A percentile compares a stretch with the other conserved stretches of the same genome.
phyloP scores from a whole-genome alignment of 139 green algal species.

The Klebsormidium nitens region DNA sequence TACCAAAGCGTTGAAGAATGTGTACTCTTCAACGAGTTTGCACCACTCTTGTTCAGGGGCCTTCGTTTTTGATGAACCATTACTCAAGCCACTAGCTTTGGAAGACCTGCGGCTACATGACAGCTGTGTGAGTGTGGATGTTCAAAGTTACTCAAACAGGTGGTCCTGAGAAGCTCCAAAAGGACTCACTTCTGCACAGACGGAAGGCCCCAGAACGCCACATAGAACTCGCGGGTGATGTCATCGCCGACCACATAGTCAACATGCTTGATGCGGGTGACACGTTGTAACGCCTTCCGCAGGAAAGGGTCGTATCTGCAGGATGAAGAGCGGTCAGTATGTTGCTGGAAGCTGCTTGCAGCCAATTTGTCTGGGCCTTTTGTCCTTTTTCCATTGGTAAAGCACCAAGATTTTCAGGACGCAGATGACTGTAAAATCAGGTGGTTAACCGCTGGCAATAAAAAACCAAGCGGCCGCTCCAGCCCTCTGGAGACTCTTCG shows the following conservation, averaged over 20 bases:
- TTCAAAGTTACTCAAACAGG: background rate
- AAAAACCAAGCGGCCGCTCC: constrained; percentile 15
- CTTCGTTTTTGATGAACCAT: background rate
- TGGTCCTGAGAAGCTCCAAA: background rate
- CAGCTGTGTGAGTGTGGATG: background rate
- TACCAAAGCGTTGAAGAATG: too few relatives aligned
- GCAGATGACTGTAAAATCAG: too few relatives aligned
- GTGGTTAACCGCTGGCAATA: too few relatives aligned
- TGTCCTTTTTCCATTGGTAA: too few relatives aligned
- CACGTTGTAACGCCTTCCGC: constrained; percentile 57
- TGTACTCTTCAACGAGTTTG: background rate
- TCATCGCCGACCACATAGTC: constrained; percentile 50
- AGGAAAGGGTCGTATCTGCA: constrained; percentile 71
- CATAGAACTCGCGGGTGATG: constrained; percentile 74
- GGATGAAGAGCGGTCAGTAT: constrained; percentile 35
- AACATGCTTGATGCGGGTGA: constrained; percentile 65
- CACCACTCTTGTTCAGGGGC: background rate
- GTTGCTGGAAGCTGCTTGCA: constrained; percentile 33
- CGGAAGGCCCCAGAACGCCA: constrained; percentile 71
- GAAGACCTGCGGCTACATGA: background rate
- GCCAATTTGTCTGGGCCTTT: background rate
- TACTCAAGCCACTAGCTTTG: background rate
- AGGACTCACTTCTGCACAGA: constrained; percentile 13
- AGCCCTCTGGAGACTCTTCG: too few relatives aligned
- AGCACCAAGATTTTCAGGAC: too few relatives aligned